Evolutionary conservation across 2,329 filamentous ascomycete genomes (phyloP), one percentile per base, ranked within the genome.

Genomic region (Alternaria brassicae): DNA sequence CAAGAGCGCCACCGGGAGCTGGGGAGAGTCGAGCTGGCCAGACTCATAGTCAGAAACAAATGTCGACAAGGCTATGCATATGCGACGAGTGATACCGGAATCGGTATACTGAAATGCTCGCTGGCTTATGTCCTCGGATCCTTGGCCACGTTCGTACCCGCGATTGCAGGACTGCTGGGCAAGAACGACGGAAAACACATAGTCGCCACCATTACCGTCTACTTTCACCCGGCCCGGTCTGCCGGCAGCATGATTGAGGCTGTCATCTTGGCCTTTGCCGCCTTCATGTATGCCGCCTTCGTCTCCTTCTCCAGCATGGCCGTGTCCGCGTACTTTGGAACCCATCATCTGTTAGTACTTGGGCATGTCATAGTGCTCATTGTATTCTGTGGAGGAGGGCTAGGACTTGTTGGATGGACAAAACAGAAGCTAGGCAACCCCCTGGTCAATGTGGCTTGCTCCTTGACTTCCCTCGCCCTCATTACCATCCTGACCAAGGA

Each of bases 401-500:
- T 98, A 50, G 94, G 94, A 0, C 90, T 97, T 66, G 85, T 97
- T 27, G 93, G 91, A 41, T 96, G 92, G 92, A 86, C 90, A 55
- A 96, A 96, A 78, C 91, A 94, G 73, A 88, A 83, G 68, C 83
- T 92, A 60, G 91, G 90, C 60, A 89, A 91, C 68, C 91, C 92
- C 6, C 80, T 95, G 55, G 91, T 95, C 63, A 93, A 93, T 72
- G 90, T 94, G 34, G 76, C 73, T 47, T 92, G 91, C 67, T 97
- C 93, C 30, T 82, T 97, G 65, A 88, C 93, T 6, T 94, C 92
- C 32, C 88, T 98, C 58, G 92, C 92, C 49, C 91, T 95, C 63
- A 96, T 97, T 72, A 93, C 91, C 2, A 87, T 96, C 44, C 82
- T 97, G 62, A 97, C 94, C 10, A 96, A 96, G 78, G 94, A 97